These are phyloP conservation scores for Creolimax fragrantissima DNA, from an alignment of 78 protist species.

Conservation along the genomic window DNA sequence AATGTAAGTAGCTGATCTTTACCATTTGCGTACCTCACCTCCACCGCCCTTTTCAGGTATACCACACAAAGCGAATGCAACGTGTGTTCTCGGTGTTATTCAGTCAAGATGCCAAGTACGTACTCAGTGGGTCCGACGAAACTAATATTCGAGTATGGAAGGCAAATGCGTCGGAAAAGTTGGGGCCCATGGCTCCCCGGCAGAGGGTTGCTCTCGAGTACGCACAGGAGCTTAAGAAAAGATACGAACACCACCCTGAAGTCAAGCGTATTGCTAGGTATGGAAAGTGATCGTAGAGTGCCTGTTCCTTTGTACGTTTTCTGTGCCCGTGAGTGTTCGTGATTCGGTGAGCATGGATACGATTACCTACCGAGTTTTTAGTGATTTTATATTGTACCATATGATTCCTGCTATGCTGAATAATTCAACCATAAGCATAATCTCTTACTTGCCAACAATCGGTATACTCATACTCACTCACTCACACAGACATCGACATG, in stretches of 20 bases:
- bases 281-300: not conserved
- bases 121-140: constrained; percentile 80
- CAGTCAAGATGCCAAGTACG: constrained; percentile 59
- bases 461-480: too few relatives aligned
- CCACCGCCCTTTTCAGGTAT: constrained; percentile 37
- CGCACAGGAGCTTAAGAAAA: not conserved
- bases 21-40: not conserved
- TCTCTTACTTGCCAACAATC: too few relatives aligned
- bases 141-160: constrained; percentile 82
- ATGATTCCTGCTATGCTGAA: too few relatives aligned
- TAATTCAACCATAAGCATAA: too few relatives aligned
- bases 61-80: constrained; percentile 89
- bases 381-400: too few relatives aligned
- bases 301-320: not conserved
- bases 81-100: constrained; percentile 52
- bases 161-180: constrained; percentile 45
- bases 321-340: not conserved
- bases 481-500: constrained; percentile 6
- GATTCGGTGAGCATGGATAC: too few relatives aligned
- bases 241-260: constrained; percentile 26
- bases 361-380: too few relatives aligned
- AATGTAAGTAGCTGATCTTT: not conserved
- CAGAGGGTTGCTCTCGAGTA: constrained; percentile 16
- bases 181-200: constrained; percentile 21
- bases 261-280: constrained; percentile 15